phyloP scores from a whole-genome alignment of 148 eudicot species.

The Spergularia marina region DNA sequence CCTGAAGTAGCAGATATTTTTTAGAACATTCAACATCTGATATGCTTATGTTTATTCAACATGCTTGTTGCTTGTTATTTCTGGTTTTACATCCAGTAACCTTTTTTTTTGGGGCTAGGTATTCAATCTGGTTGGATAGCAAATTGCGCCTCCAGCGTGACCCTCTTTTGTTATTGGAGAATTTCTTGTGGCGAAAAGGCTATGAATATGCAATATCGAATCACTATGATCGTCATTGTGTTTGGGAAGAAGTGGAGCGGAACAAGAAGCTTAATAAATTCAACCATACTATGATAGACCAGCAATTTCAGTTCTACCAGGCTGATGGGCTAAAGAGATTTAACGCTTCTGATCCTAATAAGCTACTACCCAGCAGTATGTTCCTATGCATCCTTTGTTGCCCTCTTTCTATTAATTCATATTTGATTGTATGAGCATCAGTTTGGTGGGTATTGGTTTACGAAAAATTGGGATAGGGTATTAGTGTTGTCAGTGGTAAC shows the following conservation, averaged over 20 bases:
- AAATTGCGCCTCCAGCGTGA: slow-evolving; percentile 90
- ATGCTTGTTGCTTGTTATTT: background rate
- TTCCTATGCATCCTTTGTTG: slow-evolving; percentile 19
- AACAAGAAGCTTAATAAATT: slow-evolving; percentile 95
- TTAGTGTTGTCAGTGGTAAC: background rate
- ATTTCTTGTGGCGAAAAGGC: slow-evolving; percentile 89
- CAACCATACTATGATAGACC: slow-evolving; percentile 83
- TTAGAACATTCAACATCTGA: too few species aligned
- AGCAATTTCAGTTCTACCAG: slow-evolving; percentile 88
- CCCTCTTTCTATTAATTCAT: slow-evolving; percentile 7
- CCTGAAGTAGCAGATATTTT: too few species aligned
- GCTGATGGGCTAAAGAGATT: slow-evolving; percentile 92
- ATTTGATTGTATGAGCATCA: background rate
- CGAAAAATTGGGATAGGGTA: background rate
- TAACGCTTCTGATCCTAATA: slow-evolving; percentile 70
- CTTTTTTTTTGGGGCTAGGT: slow-evolving; percentile 42
- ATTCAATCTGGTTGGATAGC: slow-evolving; percentile 98
- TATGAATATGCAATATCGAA: slow-evolving; percentile 90
- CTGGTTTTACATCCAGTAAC: background rate
- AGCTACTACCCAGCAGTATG: slow-evolving; percentile 94
- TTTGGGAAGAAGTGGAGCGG: slow-evolving; percentile 98
- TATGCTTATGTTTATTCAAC: too few species aligned
- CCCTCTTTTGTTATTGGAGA: slow-evolving; percentile 82
- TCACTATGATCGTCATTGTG: slow-evolving; percentile 98
- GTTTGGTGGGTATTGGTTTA: background rate